Conservation (phyloP, 129 eudicot genomes). For the Flaveria trinervia region DNA sequence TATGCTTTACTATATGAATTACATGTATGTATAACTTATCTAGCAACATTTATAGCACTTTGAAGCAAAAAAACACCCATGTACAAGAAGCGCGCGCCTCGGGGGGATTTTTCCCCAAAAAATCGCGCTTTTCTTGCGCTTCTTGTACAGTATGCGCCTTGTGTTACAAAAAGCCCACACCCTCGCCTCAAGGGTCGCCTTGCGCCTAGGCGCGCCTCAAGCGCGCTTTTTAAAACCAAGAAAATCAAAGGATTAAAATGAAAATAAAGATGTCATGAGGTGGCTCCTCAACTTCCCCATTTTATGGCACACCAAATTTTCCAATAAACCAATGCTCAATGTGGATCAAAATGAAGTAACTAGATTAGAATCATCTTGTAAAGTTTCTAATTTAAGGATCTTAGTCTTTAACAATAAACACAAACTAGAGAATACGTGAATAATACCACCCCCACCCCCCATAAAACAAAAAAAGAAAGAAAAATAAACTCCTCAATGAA, state of each 20-base stretch:
- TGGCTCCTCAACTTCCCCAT: neutral
- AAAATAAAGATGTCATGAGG: neutral
- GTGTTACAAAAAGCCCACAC: too few relatives aligned
- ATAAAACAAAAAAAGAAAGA: neutral
- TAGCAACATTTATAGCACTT: too few relatives aligned
- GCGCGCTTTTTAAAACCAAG: too few relatives aligned
- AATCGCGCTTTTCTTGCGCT: too few relatives aligned
- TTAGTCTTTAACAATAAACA: neutral
- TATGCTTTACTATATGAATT: too few relatives aligned
- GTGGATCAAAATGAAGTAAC: slow-evolving; percentile 4
- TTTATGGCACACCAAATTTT: neutral
- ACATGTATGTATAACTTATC: too few relatives aligned
- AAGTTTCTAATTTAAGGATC: neutral
- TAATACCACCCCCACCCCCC: neutral
- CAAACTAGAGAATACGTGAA: neutral
- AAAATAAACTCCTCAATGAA: neutral
- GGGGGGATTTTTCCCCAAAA: too few relatives aligned
- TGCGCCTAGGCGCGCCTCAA: too few relatives aligned
- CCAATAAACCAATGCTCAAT: neutral
- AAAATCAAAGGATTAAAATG: neutral
- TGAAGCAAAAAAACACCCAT: too few relatives aligned
- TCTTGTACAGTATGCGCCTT: too few relatives aligned
- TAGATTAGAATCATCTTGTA: neutral
- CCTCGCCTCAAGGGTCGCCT: too few relatives aligned
- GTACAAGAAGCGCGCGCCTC: too few relatives aligned